These are phyloP conservation scores for Phytophthora hybrid DNA, from an alignment of 352 stramenopile species.

Conservation along the genomic window DNA sequence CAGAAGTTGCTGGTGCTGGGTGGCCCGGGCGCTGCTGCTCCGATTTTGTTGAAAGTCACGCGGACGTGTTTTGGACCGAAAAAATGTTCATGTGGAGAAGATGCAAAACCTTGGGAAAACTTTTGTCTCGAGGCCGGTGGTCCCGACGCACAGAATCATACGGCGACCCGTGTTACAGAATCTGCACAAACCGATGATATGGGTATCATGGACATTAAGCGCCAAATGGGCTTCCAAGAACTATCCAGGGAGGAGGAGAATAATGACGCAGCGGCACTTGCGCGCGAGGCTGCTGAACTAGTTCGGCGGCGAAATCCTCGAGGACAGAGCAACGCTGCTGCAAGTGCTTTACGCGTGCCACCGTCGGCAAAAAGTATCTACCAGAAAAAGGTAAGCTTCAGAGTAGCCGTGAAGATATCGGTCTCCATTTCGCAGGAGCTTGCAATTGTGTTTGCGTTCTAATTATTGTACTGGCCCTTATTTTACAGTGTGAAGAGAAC, in stretches of 20 bases:
- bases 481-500: conserved; percentile 52
- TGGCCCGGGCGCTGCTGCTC: conserved; percentile 12
- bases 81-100: conserved; percentile 56
- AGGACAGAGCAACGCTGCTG: not conserved
- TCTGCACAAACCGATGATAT: conserved; percentile 38
- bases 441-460: not conserved
- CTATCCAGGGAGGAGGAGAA: conserved; percentile 29
- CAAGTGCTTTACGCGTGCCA: conserved; percentile 6
- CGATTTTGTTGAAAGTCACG: conserved; percentile 27
- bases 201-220: conserved; percentile 72
- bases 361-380: conserved; percentile 49
- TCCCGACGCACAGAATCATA: conserved; percentile 1
- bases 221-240: conserved; percentile 66
- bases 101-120: conserved; percentile 59
- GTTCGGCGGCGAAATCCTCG: conserved; percentile 12
- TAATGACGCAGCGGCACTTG: conserved; percentile 22
- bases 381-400: conserved; percentile 41
- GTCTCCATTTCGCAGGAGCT: not conserved
- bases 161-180: not conserved
- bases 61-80: conserved; percentile 54
- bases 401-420: not conserved
- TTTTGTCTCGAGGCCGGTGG: conserved; percentile 51
- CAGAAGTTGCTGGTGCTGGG: conserved; percentile 47
- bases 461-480: not conserved
- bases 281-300: conserved; percentile 44